Evolutionary conservation across 2,329 filamentous ascomycete genomes (phyloP).

Genomic region (Drechslerella coelobrocha): DNA sequence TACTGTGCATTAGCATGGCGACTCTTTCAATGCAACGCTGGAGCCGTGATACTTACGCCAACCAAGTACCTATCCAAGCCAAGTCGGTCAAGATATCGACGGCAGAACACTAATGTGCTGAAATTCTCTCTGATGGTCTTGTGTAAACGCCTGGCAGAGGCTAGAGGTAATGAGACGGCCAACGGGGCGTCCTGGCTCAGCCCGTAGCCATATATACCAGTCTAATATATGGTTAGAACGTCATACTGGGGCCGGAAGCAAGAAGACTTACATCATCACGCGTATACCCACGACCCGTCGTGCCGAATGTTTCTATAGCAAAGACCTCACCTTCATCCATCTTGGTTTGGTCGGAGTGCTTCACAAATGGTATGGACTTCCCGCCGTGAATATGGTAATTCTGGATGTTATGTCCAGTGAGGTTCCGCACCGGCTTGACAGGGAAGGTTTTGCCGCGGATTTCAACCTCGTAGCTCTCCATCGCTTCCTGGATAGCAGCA

Average conservation of each 20-base stretch:
- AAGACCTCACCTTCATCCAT: constrained; percentile 98
- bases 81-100: constrained; percentile 88
- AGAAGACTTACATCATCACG: constrained; percentile 73
- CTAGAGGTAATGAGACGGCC: constrained; percentile 67
- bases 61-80: constrained; percentile 93
- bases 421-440: constrained; percentile 83
- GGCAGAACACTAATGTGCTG: constrained; percentile 89
- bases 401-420: constrained; percentile 84
- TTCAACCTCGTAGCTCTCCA: constrained; percentile 92
- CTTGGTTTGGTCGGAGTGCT: constrained; percentile 80
- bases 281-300: constrained; percentile 86
- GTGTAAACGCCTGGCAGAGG: constrained; percentile 82
- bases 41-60: constrained; percentile 61
- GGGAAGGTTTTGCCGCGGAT: constrained; percentile 79
- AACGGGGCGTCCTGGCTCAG: constrained; percentile 68
- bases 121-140: constrained; percentile 93
- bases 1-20: constrained; percentile 69
- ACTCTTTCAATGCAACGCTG: constrained; percentile 72
- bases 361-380: constrained; percentile 93
- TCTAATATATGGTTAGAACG: constrained; percentile 58
- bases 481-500: constrained; percentile 82
- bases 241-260: background rate
- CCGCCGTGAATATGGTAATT: constrained; percentile 89
- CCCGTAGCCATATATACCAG: constrained; percentile 87
- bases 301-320: constrained; percentile 91